A percentile compares a stretch with the other conserved stretches of the same genome.
These are phyloP conservation scores for Fusarium cicatricum DNA, from an alignment of 2,329 filamentous ascomycete species.

Conservation along the genomic window DNA sequence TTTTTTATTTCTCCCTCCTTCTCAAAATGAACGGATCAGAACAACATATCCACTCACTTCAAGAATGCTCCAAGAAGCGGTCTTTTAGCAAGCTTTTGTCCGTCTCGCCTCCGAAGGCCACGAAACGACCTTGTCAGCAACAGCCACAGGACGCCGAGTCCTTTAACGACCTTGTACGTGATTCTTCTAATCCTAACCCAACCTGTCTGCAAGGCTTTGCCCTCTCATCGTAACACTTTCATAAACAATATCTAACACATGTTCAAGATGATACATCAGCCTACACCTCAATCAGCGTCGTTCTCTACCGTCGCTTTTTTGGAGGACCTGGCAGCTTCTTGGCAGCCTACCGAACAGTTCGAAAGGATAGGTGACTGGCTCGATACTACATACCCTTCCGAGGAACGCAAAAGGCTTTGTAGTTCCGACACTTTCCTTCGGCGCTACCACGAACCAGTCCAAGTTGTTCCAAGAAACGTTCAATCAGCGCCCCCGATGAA, in stretches of 20 bases:
- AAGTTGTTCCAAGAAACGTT: too few species aligned
- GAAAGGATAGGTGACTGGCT: constrained; percentile 13
- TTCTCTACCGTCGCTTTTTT: neutral
- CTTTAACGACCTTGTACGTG: neutral
- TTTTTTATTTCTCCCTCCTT: neutral
- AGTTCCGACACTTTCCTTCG: neutral
- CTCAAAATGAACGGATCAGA: neutral
- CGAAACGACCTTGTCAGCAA: neutral
- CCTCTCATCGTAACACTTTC: neutral
- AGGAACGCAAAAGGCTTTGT: neutral
- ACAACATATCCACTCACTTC: neutral
- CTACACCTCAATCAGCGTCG: neutral
- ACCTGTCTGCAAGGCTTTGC: too few species aligned
- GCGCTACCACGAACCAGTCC: neutral
- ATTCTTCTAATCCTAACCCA: too few species aligned
- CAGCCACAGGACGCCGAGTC: neutral
- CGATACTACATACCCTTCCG: constrained; percentile 6
- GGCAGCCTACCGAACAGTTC: neutral
- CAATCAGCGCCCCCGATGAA: constrained; percentile 10
- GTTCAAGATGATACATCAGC: constrained; percentile 8
- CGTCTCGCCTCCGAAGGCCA: neutral
- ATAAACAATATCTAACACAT: neutral
- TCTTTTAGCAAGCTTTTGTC: neutral
- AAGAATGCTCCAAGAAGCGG: constrained; percentile 4
- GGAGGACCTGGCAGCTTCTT: neutral